Evolutionary conservation across 2,329 filamentous ascomycete species (phyloP), one percentile per base, ranked within the genome.

Genomic region (Alternaria arborescens): DNA sequence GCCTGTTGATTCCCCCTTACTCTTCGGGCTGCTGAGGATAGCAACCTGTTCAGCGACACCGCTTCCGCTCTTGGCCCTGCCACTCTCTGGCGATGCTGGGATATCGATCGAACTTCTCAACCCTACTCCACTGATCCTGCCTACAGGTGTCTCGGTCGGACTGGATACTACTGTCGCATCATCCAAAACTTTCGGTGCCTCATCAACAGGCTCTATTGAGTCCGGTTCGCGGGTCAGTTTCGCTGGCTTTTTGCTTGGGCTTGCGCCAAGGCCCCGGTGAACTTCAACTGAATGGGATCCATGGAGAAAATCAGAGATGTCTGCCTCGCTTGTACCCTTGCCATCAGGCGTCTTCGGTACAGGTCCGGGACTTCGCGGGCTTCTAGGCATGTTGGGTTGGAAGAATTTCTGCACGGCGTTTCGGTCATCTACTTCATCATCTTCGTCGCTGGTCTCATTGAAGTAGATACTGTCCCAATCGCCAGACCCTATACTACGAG

Each of bases 381-480:
- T 54, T 46, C 66, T 75, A 18, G 61, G 61, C 40, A 62, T 67
- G 20, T 64, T 65, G 10, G 73, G 64, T 48, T 77, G 75, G n/a
- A 79, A 61, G 57, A 77, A 78, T 42, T 70, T 75, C 61, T 78
- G 75, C 7, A 78, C 63, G 3, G 73, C 69, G 42, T 71, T 77
- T n/a, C 75, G 77, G 28, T 78, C 77, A 36, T 79, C 78, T 4
- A 79, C 73, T 16, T 81, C 81, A 38, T 84, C 82, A 5, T 80
- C 79, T 36, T 82, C 80, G 48, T 83, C 81, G 10, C 77, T 81
- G n/a, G 80, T 81, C 18, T 77, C 80, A 40, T 83, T 82, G 54
- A 84, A 83, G 55, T 82, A 82, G 2, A 63, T 63, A 22, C 84
- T 82, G 54, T 84, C 82, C 83, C 83, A 85, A 3, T 78, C 71